Evolutionary conservation across 2,329 filamentous ascomycete genomes (phyloP).

Genomic region (Nakataea oryzae): DNA sequence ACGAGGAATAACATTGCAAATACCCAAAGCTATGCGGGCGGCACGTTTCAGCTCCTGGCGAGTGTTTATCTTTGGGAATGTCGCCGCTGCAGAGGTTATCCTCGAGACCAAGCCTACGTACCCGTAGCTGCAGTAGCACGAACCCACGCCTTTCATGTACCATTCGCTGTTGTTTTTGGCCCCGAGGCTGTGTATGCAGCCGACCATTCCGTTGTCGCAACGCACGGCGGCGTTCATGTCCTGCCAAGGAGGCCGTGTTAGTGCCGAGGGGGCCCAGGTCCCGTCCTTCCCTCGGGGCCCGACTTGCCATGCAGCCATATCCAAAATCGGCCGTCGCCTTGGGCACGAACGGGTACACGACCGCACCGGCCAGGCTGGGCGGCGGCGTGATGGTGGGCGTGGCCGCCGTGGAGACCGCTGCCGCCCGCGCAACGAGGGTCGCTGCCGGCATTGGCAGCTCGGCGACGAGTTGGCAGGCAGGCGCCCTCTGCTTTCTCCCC

Average conservation of each 20-base stretch:
- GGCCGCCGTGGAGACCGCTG: not conserved
- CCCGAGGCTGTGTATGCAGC: conserved; percentile 9
- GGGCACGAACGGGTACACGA: too few species aligned
- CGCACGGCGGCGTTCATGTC: not conserved
- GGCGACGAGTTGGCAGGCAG: too few species aligned
- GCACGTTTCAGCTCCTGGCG: not conserved
- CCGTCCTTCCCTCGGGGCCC: not conserved
- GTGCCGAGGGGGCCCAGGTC: too few species aligned
- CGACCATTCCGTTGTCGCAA: conserved; percentile 10
- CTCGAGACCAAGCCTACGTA: not conserved
- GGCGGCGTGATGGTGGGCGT: conserved; percentile 1
- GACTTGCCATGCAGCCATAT: conserved; percentile 4
- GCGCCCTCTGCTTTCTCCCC: too few species aligned
- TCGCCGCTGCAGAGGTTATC: too few species aligned
- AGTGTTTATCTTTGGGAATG: too few species aligned
- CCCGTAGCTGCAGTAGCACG: conserved; percentile 15
- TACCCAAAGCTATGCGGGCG: conserved; percentile 7
- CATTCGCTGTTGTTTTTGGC: not conserved
- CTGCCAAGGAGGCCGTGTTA: not conserved
- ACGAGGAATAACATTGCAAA: conserved; percentile 12
- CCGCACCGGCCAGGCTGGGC: conserved; percentile 8
- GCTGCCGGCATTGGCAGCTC: not conserved
- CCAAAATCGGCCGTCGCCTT: conserved; percentile 7
- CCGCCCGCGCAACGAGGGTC: not conserved
- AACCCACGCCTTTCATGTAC: not conserved